These are phyloP conservation scores for Aspergillus mulundensis DNA, from an alignment of 495 filamentous ascomycete species.

Conservation along the genomic window DNA sequence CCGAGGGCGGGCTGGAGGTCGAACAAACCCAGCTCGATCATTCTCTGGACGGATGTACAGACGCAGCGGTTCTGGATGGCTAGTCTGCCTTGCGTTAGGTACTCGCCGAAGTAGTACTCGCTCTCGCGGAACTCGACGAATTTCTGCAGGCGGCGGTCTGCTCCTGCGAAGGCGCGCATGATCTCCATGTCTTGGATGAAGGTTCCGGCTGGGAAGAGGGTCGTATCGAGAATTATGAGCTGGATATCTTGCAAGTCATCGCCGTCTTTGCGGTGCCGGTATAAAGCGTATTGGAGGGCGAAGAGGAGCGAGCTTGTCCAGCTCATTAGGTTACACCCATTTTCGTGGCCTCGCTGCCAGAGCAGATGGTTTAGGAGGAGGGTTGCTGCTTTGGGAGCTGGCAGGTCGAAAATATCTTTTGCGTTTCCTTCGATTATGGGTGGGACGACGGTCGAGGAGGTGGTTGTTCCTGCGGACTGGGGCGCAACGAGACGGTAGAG, in stretches of 20 bases:
- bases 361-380: slow-evolving; percentile 25
- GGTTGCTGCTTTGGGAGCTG: not conserved
- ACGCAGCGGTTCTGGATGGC: slow-evolving; percentile 22
- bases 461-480: not conserved
- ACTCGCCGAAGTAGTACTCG: slow-evolving; percentile 32
- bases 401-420: slow-evolving; percentile 7
- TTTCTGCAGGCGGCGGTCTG: slow-evolving; percentile 10
- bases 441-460: not conserved
- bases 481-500: slow-evolving; percentile 7
- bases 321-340: slow-evolving; percentile 29
- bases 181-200: slow-evolving; percentile 30
- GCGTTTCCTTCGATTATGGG: not conserved
- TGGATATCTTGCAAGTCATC: slow-evolving; percentile 21
- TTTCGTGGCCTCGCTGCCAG: slow-evolving; percentile 15
- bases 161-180: slow-evolving; percentile 20
- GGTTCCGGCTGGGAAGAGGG: slow-evolving; percentile 21
- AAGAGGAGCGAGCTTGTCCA: slow-evolving; percentile 38
- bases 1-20: slow-evolving; percentile 4
- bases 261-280: slow-evolving; percentile 11
- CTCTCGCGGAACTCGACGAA: slow-evolving; percentile 10
- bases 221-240: slow-evolving; percentile 30
- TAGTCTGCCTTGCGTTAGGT: slow-evolving; percentile 33
- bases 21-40: slow-evolving; percentile 10
- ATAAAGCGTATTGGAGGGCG: slow-evolving; percentile 32
- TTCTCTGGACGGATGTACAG: slow-evolving; percentile 4